Percentiles rank a stretch among this genome's conserved stretches.
phyloP scores from a whole-genome alignment of 129 eudicot genomes.

The Gnaphalium uliginosum region DNA sequence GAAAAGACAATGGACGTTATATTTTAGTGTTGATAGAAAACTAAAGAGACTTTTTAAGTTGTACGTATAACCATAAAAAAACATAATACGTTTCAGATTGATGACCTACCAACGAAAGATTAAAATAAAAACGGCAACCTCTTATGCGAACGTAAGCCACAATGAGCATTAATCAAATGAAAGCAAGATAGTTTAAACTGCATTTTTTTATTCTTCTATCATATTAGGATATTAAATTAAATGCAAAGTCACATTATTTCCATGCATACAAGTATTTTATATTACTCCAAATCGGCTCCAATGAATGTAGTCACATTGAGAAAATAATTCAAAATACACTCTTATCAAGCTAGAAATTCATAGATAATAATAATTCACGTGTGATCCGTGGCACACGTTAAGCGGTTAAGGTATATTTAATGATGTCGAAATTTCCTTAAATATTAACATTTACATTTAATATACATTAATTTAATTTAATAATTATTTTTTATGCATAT shows the following conservation, averaged over 20 bases:
- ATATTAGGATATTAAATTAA: constrained; percentile 1
- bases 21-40: neutral
- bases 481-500: too few species aligned
- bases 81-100: neutral
- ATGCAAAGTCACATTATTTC: constrained; percentile 8
- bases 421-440: too few species aligned
- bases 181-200: neutral
- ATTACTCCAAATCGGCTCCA: constrained; percentile 18
- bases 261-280: constrained; percentile 17
- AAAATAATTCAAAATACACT: neutral
- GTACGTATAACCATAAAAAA: neutral
- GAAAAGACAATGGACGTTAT: neutral
- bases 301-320: constrained; percentile 1
- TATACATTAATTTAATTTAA: too few species aligned
- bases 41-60: constrained; percentile 7
- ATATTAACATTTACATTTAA: too few species aligned
- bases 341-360: neutral
- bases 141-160: neutral
- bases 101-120: neutral
- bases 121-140: neutral
- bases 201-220: neutral
- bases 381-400: too few species aligned
- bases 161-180: neutral
- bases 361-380: neutral
- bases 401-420: too few species aligned